Percentiles rank a stretch among this genome's conserved stretches.
Evolutionary conservation across 73 alveolate species (phyloP).

Genomic region (Paramecium sexaurelia): DNA sequence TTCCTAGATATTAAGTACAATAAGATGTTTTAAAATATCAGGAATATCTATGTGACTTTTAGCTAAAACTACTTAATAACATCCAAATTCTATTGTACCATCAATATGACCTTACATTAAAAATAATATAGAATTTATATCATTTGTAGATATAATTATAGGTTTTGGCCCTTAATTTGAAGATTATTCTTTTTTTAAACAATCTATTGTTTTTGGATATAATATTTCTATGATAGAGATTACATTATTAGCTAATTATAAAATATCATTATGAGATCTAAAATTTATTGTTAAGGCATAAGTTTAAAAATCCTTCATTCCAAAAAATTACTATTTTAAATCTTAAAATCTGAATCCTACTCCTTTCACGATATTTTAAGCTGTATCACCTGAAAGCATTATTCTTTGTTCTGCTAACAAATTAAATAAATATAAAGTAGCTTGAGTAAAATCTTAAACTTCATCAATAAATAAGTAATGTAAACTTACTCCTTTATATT

Average conservation of each 20-base stretch:
- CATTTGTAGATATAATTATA: background rate
- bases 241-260: slow-evolving; percentile 79
- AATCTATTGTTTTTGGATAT: slow-evolving; percentile 83
- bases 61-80: slow-evolving; percentile 83
- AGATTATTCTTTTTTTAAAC: slow-evolving; percentile 75
- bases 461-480: slow-evolving; percentile 81
- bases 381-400: slow-evolving; percentile 85
- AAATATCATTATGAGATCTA: slow-evolving; percentile 81
- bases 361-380: slow-evolving; percentile 85
- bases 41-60: slow-evolving; percentile 79
- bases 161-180: slow-evolving; percentile 79
- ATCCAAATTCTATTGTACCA: slow-evolving; percentile 76
- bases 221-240: slow-evolving; percentile 72
- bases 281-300: slow-evolving; percentile 61
- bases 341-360: slow-evolving; percentile 82
- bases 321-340: slow-evolving; percentile 66
- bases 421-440: slow-evolving; percentile 69
- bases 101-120: slow-evolving; percentile 1
- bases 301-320: background rate
- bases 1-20: slow-evolving; percentile 85
- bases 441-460: slow-evolving; percentile 79
- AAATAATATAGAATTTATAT: background rate
- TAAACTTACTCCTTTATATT: slow-evolving; percentile 49
- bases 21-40: slow-evolving; percentile 68
- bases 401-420: slow-evolving; percentile 69